Evolutionary conservation across 2,329 filamentous ascomycete species (phyloP), one percentile per base, ranked within the genome.

Genomic region (Fulvia fulva): DNA sequence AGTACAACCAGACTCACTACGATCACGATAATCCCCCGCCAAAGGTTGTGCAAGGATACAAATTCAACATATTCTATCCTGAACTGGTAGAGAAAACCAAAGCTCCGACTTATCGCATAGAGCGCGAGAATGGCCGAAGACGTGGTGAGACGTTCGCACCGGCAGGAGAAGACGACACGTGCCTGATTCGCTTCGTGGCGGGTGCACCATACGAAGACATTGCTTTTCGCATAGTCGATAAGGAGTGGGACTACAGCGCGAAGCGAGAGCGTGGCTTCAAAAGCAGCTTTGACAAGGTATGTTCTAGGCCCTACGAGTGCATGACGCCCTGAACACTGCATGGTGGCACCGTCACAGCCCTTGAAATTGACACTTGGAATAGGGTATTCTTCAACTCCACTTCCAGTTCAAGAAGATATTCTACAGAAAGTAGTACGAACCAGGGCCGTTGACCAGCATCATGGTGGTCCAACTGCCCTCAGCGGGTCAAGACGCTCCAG

Each of bases 1-100:
- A 99, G 76, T 99, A 99, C 82, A 99, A 99, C 71, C 94, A 99
- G 77, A 99, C 94, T 12, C 94, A 99, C 76, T 99, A 99, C 77
- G 94, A 97, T 74, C 91, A 97, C 74, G 93, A 97, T 72, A 97
- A 97, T 70, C 94, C 94, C 1, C 94, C 94, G 1, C 94, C 94
- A 25, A 97, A 96, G 76, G 93, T 99, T 6, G 94, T 99, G 11
- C 94, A 99, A 74, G 94, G 94, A 57, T 99, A 99, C 81, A 97
- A 96, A 74, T 99, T 99, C 82, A 97, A 99, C 77, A 93, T 99
- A 53, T 99, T 99, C 77, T 99, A 99, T 71, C 94, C 94, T 0
- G 94, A 99, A 67, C 84, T 99, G 30, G 91, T 97, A 69, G 92
- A 97, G 78, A 96, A 93, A 77, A 85, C 87, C 30, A 96, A 92